phyloP scores from a whole-genome alignment of 352 stramenopile genomes.

The Globisporangium nunn region DNA sequence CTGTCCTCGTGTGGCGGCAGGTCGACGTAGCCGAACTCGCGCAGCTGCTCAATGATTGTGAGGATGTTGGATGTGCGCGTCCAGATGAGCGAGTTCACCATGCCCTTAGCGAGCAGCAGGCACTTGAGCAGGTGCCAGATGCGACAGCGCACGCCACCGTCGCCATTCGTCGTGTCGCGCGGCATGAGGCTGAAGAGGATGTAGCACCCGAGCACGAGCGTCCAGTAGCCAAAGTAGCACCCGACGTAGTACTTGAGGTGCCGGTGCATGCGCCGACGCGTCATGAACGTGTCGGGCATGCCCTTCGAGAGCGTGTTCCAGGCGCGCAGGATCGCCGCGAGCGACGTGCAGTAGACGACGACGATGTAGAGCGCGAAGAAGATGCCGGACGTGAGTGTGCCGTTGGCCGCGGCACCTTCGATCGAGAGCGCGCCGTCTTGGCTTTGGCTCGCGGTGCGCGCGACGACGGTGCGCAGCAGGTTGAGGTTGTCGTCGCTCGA shows the following conservation, averaged over 20 bases:
- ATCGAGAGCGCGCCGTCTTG: background rate
- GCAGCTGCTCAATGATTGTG: conserved; percentile 63
- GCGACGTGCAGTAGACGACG: conserved; percentile 69
- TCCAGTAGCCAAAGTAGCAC: conserved; percentile 85
- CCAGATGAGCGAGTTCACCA: conserved; percentile 80
- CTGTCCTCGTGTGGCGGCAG: conserved; percentile 63
- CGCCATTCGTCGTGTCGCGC: conserved; percentile 7
- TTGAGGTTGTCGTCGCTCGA: conserved; percentile 41
- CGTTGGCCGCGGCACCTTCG: conserved; percentile 18
- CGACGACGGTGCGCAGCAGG: conserved; percentile 1
- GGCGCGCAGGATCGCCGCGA: conserved; percentile 65
- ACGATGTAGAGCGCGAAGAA: conserved; percentile 84
- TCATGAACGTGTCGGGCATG: conserved; percentile 66
- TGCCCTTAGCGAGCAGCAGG: conserved; percentile 64
- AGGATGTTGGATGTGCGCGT: conserved; percentile 80
- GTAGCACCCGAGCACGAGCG: conserved; percentile 62
- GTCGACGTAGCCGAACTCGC: conserved; percentile 47
- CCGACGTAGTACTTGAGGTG: conserved; percentile 87
- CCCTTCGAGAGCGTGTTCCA: conserved; percentile 80
- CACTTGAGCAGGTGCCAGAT: conserved; percentile 71
- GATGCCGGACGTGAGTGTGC: conserved; percentile 48
- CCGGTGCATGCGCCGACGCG: conserved; percentile 64
- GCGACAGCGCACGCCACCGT: conserved; percentile 40
- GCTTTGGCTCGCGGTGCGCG: background rate
- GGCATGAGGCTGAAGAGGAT: conserved; percentile 59